Evolutionary conservation across 208 protist genomes (phyloP), one percentile per base, ranked within the genome.

Genomic region (Trypanosoma cruzi): DNA sequence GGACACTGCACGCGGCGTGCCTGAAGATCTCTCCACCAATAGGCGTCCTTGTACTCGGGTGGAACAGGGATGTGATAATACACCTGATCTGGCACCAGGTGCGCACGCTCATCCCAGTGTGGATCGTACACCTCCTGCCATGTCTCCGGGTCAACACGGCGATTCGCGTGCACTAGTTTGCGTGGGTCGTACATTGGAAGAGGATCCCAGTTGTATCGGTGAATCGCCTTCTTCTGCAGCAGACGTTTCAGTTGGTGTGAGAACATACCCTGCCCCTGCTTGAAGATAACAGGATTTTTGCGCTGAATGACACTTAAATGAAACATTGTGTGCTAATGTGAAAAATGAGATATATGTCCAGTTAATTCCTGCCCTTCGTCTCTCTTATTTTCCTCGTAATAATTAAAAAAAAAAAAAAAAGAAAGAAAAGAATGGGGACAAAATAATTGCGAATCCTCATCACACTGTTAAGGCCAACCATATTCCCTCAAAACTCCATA

Each of bases 211-310:
- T 85, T 93, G 75, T 94, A 94, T 54, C 75, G 73, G 66, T 95
- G 93, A 29, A 95, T 73, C 7, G 89, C 87, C 55, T 96, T 96
- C 68, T 97, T 97, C 67, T 96, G 90, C 26, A 97, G 82, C 52
- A 97, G 87, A 40, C 84, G 85, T 73, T 97, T 97, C 2, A 97
- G 79, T 66, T 97, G 93, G 59, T 97, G 89, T 11, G 85, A 83
- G 57, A 97, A 92, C 90, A 96, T 97, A 26, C 93, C 93, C 84
- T 97, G 87, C 0, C 90, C 89, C 78, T 97, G 89, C 64, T 93
- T 93, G 72, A 95, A 94, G 20, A 96, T 75, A 2, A 97, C 85
- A 64, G 93, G 93, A 65, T 95, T 94, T 81, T 97, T 97, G 24
- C 60, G 69, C 52, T 70, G 58, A 32, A 77, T 24, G 16, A 18